phyloP scores from a whole-genome alignment of 2,329 filamentous ascomycete genomes.

The Botrytis elliptica region DNA sequence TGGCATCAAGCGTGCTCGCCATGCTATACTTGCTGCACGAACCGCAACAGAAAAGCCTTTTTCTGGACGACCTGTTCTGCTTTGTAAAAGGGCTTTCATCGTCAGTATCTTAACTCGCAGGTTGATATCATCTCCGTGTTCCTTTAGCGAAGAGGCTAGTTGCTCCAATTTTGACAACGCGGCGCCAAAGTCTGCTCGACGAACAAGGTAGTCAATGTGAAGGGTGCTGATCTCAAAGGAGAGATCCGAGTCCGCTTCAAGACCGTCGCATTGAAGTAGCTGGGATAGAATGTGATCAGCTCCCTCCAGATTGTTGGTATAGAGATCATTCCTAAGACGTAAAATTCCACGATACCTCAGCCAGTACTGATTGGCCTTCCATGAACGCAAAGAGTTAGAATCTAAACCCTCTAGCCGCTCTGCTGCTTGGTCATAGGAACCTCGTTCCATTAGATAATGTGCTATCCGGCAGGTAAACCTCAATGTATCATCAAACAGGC shows the following conservation, averaged over 20 bases:
- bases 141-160: conserved; percentile 50
- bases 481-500: conserved; percentile 74
- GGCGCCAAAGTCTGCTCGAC: conserved; percentile 49
- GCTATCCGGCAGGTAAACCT: conserved; percentile 72
- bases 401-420: conserved; percentile 59
- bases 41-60: conserved; percentile 66
- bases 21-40: conserved; percentile 61
- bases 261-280: conserved; percentile 45
- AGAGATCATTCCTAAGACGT: conserved; percentile 61
- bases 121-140: conserved; percentile 59
- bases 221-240: conserved; percentile 57
- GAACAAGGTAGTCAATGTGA: conserved; percentile 58
- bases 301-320: conserved; percentile 54
- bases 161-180: conserved; percentile 56
- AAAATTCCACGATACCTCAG: conserved; percentile 65
- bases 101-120: conserved; percentile 60
- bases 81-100: conserved; percentile 60
- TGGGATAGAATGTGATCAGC: conserved; percentile 57
- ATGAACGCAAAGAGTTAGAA: conserved; percentile 62
- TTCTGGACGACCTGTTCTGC: conserved; percentile 58
- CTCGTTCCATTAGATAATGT: conserved; percentile 62
- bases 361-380: conserved; percentile 77
- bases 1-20: conserved; percentile 57
- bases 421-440: conserved; percentile 69
- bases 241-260: conserved; percentile 57